Base-by-base conservation (phyloP, 495 filamentous ascomycete species). In the Daldinia childiae region DNA sequence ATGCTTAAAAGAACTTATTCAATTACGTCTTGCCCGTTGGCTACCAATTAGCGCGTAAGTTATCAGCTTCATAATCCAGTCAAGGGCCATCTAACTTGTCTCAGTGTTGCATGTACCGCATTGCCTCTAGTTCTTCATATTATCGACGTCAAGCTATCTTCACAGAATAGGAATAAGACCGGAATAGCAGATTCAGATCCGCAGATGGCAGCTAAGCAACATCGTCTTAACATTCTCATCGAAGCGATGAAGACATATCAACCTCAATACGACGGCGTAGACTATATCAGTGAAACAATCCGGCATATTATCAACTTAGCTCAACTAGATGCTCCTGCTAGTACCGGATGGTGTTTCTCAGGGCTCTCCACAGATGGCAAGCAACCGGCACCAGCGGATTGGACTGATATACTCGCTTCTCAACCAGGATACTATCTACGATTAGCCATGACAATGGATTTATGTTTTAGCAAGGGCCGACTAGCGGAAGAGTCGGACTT, bases 221-320 rank as follows among this genome's bases (percentile, higher is more conserved):
- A 77, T 17, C 74, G 77, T n/a, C 71, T 79, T n/a, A 79, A 79
- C 61, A 77, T 79, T 27, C 73, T 79, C 14, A 77, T 79, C 56
- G 77, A 79, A 66, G 77, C 77, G 1, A 79, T 79, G 77, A 77
- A 77, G 32, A 79, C 77, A 0, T 79, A 79, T 57, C 77, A 79
- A 51, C 77, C 77, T 0, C 77, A 79, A 50, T 79, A 79, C 58
- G 77, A 79, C 43, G 75, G 75, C 24, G 77, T 79, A 0, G 77
- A 79, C 62, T 79, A 77, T 29, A 75, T 79, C 17, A 74, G 71
- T 68, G 75, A 79, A 58, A 79, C 75, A 1, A 76, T 79, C 39
- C 75, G 77, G 14, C 77, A 79, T 64, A 79, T 79, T 24, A 73
- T 79, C 45, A 77, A 76, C 58, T 58, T 79, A 6, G 75, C 77